Percentiles rank a stretch among this genome's conserved stretches.
Evolutionary conservation across 169 alveolate genomes (phyloP).

Genomic region (Plasmodium falciparum): DNA sequence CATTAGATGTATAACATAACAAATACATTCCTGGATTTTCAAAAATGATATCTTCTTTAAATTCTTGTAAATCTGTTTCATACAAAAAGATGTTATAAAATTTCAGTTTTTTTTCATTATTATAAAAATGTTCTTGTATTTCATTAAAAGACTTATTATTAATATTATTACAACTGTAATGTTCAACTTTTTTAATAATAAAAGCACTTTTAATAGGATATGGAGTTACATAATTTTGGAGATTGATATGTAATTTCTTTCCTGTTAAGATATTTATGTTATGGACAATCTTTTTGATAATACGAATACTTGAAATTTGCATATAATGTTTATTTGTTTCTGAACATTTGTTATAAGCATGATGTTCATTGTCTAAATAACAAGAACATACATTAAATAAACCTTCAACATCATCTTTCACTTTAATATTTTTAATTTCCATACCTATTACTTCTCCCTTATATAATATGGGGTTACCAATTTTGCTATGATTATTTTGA

Average conservation of each 20-base stretch:
- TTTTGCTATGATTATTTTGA: constrained; percentile 5
- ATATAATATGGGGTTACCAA: constrained; percentile 57
- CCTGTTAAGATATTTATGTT: constrained; percentile 24
- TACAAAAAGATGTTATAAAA: constrained; percentile 41
- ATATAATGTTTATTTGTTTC: constrained; percentile 36
- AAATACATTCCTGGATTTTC: constrained; percentile 45
- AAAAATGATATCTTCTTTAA: constrained; percentile 38
- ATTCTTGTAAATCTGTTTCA: constrained; percentile 18
- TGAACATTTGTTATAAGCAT: constrained; percentile 28
- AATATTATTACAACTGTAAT: constrained; percentile 51
- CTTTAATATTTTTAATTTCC: constrained; percentile 50
- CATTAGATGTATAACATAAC: constrained; percentile 62
- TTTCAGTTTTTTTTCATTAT: constrained; percentile 31
- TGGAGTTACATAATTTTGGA: constrained; percentile 25
- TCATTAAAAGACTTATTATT: constrained; percentile 34
- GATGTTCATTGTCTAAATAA: constrained; percentile 15
- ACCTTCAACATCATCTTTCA: constrained; percentile 42
- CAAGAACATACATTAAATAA: constrained; percentile 66
- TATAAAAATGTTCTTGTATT: constrained; percentile 50
- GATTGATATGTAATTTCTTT: constrained; percentile 7
- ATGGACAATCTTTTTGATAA: constrained; percentile 10
- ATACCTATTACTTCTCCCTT: constrained; percentile 65
- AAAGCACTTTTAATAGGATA: constrained; percentile 67
- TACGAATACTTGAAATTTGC: constrained; percentile 43
- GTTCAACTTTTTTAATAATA: constrained; percentile 29